Conservation (phyloP, 2,329 filamentous ascomycete genomes). For the Fusarium xylarioides region DNA sequence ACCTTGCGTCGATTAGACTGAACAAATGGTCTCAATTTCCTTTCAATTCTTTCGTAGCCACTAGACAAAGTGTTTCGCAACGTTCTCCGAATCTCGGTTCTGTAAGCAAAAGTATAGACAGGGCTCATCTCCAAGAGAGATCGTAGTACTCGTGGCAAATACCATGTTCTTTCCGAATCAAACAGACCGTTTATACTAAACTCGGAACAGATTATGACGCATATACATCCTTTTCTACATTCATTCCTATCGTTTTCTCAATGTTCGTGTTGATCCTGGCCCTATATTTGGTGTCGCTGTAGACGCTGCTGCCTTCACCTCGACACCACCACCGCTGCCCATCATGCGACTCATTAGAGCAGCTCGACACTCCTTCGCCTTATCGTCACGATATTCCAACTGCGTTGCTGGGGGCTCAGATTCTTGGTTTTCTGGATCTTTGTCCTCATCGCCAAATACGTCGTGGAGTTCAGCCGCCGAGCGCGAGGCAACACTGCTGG, state of each 20-base stretch:
- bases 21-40: neutral
- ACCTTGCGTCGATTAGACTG: neutral
- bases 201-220: neutral
- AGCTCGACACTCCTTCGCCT: conserved; percentile 55
- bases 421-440: conserved; percentile 39
- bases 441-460: conserved; percentile 33
- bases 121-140: neutral
- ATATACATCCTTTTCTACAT: neutral
- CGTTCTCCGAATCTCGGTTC: neutral
- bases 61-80: neutral
- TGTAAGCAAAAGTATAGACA: neutral
- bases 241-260: conserved; percentile 36
- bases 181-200: neutral
- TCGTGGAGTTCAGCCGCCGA: conserved; percentile 47
- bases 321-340: conserved; percentile 28
- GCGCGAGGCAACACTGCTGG: conserved; percentile 56
- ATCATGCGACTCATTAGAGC: conserved; percentile 58
- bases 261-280: conserved; percentile 23
- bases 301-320: conserved; percentile 23
- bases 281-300: conserved; percentile 5
- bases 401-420: conserved; percentile 58
- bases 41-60: neutral
- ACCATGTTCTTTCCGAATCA: neutral
- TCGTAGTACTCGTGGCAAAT: neutral
- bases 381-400: conserved; percentile 62